Evolutionary conservation across 306 rosid genomes (phyloP).

Genomic region (Quercus glauca): DNA sequence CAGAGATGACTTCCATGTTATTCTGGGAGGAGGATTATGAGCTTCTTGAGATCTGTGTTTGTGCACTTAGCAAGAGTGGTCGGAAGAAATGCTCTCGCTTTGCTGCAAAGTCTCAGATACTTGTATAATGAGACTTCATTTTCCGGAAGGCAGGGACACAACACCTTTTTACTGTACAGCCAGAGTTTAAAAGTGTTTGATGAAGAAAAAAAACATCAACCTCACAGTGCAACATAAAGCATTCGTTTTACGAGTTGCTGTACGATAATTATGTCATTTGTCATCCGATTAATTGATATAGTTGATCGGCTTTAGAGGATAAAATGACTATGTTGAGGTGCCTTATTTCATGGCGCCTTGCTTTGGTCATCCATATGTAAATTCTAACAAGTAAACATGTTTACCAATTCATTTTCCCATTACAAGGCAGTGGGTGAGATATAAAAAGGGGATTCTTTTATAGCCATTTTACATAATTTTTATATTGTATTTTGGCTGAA

Average conservation of each 20-base stretch:
- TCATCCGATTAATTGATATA: slow-evolving; percentile 16
- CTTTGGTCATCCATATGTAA: slow-evolving; percentile 3
- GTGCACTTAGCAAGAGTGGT: slow-evolving; percentile 79
- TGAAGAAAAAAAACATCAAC: background rate
- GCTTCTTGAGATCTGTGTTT: slow-evolving; percentile 83
- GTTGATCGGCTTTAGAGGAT: slow-evolving; percentile 19
- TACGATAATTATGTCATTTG: slow-evolving; percentile 3
- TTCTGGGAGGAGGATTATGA: slow-evolving; percentile 90
- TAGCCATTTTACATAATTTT: too few relatives aligned
- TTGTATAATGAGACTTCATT: slow-evolving; percentile 36
- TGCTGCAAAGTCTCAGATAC: slow-evolving; percentile 84
- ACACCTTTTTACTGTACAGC: slow-evolving; percentile 17
- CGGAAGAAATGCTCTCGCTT: slow-evolving; percentile 75
- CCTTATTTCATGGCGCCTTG: background rate
- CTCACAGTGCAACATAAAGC: background rate
- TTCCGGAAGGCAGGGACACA: background rate
- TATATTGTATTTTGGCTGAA: background rate
- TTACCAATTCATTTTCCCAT: background rate
- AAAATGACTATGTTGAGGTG: background rate
- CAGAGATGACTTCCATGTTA: slow-evolving; percentile 64
- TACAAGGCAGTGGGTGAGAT: background rate
- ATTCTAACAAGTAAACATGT: background rate
- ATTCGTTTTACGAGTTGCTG: slow-evolving; percentile 4
- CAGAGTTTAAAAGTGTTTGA: slow-evolving; percentile 6
- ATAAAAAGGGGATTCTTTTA: background rate